Base-by-base conservation (phyloP, 345 rosid species). In the Heritiera fomes region DNA sequence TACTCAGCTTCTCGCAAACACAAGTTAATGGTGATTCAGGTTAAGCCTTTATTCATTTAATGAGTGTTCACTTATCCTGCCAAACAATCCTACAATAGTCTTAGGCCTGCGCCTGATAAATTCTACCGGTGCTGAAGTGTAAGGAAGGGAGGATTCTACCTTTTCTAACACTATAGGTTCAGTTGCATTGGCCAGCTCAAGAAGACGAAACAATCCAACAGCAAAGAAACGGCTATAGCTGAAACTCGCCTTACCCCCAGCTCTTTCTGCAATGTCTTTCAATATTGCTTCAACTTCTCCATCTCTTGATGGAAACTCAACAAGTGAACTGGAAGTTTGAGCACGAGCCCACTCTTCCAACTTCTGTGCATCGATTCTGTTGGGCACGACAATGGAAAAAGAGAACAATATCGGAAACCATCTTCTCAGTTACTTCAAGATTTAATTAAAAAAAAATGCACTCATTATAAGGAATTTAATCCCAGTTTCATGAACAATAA, bases 171-270 rank as follows among this genome's bases (percentile, higher is more conserved):
- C 87, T 10, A 91, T 84, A 4, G 99, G 99, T 76, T 96, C 98
- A 75, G 95, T 90, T 73, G 98, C 93, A 85, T 81, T 85, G 40
- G 97, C 91, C 77, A 96, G 91, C 89, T 96, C 99, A 59, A 96
- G 97, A 85, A 96, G 90, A 81, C 99, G 98, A 80, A 96, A 94
- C 53, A 96, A 85, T 28, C 99, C 99, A 73, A 96, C 87, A 14
- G 98, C 99, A 82, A 96, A 94, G 94, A 96, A 94, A 80, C 99
- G 95, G 81, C 99, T 94, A 85, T 96, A 96, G 87, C 95, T 91
- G 84, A 96, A 96, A 53, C 90, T 87, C 72, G 91, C 95, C 59
- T 91, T 89, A 75, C 80, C 78, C 43, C 86, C 86, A 45, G 98
- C 94, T 89, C 97, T 92, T 78, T 81, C 96, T 13, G 97, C 89